Percentiles rank a stretch among this genome's conserved stretches.
phyloP scores from a whole-genome alignment of 805 yeast species.

The Jamesozyma gamospora region DNA sequence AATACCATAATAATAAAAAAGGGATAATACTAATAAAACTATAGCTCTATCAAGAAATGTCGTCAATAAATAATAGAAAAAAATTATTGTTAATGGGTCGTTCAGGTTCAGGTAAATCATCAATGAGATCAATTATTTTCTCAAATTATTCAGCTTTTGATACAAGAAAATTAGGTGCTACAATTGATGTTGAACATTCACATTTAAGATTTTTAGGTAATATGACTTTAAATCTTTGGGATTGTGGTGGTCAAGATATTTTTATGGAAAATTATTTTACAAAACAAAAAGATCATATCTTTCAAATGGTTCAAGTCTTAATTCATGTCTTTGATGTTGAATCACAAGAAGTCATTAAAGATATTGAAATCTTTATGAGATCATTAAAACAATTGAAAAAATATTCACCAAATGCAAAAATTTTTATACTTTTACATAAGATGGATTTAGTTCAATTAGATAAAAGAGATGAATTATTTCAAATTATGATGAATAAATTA shows the following conservation, averaged over 20 bases:
- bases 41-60: too few species aligned
- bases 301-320: constrained; percentile 89
- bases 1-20: too few species aligned
- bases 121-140: constrained; percentile 94
- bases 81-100: constrained; percentile 75
- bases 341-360: constrained; percentile 81
- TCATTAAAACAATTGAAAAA: constrained; percentile 73
- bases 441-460: constrained; percentile 91
- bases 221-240: constrained; percentile 94
- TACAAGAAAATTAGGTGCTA: constrained; percentile 90
- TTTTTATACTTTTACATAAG: constrained; percentile 85
- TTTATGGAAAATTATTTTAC: constrained; percentile 91
- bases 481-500: constrained; percentile 73
- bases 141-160: constrained; percentile 95
- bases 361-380: constrained; percentile 81
- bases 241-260: constrained; percentile 96
- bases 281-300: constrained; percentile 82
- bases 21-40: too few species aligned
- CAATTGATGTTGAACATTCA: constrained; percentile 97
- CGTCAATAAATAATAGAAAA: constrained; percentile 35
- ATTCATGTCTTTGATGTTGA: constrained; percentile 96
- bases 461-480: constrained; percentile 73
- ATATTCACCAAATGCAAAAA: constrained; percentile 82
- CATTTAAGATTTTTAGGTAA: constrained; percentile 87
- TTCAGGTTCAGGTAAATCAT: constrained; percentile 93